phyloP scores from a whole-genome alignment of 192 early-diverging fungal species.

The Entomortierella lignicola region DNA sequence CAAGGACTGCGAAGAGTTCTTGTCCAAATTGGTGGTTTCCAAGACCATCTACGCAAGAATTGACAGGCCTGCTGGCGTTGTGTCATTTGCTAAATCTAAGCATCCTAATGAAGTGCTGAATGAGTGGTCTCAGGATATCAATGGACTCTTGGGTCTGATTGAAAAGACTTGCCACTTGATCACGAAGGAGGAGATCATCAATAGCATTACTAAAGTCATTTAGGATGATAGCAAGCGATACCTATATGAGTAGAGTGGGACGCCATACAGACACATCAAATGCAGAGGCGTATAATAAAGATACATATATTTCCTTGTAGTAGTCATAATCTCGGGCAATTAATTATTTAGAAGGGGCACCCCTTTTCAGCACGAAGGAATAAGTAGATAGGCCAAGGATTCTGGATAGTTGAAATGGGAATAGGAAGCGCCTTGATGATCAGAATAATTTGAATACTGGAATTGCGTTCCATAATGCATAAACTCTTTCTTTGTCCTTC shows the following conservation, averaged over 20 bases:
- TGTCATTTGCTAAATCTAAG: slow-evolving; percentile 86
- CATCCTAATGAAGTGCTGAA: slow-evolving; percentile 92
- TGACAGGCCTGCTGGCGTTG: slow-evolving; percentile 91
- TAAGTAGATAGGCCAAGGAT: no score
- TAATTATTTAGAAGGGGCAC: no score
- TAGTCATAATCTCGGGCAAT: no score
- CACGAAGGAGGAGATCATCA: slow-evolving; percentile 91
- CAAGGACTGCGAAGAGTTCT: slow-evolving; percentile 89
- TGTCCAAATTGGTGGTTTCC: slow-evolving; percentile 93
- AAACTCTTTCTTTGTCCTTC: neutral
- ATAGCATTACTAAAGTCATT: slow-evolving; percentile 79
- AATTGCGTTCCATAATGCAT: neutral
- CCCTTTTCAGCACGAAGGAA: no score
- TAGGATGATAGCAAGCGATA: neutral
- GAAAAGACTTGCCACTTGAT: slow-evolving; percentile 95
- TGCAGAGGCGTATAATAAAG: neutral
- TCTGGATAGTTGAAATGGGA: no score
- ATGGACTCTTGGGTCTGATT: slow-evolving; percentile 88
- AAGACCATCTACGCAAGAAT: slow-evolving; percentile 97
- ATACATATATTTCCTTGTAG: no score
- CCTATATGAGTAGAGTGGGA: neutral
- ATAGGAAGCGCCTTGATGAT: no score
- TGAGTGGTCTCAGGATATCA: slow-evolving; percentile 93
- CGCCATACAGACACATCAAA: neutral
- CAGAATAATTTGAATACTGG: neutral